phyloP scores from a whole-genome alignment of 306 rosid genomes.

The Benincasa hispida region DNA sequence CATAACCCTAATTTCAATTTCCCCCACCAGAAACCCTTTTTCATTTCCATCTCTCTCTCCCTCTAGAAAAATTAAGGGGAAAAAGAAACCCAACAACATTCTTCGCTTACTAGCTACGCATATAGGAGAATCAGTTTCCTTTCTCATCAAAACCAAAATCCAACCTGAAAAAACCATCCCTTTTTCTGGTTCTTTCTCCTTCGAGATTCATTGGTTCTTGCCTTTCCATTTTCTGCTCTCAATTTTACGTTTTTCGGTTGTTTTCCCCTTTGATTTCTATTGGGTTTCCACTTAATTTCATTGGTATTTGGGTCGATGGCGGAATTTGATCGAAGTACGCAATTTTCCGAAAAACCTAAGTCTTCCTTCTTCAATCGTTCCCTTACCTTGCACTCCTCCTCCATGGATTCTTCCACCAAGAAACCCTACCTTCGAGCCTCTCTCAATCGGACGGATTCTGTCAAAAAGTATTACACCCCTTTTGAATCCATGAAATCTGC shows the following conservation, averaged over 20 bases:
- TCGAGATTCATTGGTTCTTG: not conserved
- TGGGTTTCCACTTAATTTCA: not conserved
- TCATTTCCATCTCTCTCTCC: not conserved
- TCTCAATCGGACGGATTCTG: conserved; percentile 46
- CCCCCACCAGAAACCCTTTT: not conserved
- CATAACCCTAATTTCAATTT: not conserved
- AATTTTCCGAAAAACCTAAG: conserved; percentile 28
- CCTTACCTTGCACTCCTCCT: conserved; percentile 24
- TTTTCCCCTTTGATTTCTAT: not conserved
- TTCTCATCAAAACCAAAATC: conserved; percentile 9
- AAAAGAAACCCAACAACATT: conserved; percentile 9
- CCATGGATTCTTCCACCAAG: conserved; percentile 21
- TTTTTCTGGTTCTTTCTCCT: not conserved
- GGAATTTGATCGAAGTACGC: conserved; percentile 27
- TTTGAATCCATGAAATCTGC: conserved; percentile 48
- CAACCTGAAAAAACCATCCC: not conserved
- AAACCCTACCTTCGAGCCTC: conserved; percentile 23
- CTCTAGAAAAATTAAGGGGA: not conserved
- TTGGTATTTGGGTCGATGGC: conserved; percentile 25
- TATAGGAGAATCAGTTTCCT: not conserved
- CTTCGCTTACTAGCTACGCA: conserved; percentile 16
- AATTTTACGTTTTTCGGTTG: not conserved
- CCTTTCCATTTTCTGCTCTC: not conserved
- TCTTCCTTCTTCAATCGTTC: conserved; percentile 66
- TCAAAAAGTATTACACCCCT: conserved; percentile 37